Conservation (phyloP, 257 asterid species). For the Sherardia arvensis region DNA sequence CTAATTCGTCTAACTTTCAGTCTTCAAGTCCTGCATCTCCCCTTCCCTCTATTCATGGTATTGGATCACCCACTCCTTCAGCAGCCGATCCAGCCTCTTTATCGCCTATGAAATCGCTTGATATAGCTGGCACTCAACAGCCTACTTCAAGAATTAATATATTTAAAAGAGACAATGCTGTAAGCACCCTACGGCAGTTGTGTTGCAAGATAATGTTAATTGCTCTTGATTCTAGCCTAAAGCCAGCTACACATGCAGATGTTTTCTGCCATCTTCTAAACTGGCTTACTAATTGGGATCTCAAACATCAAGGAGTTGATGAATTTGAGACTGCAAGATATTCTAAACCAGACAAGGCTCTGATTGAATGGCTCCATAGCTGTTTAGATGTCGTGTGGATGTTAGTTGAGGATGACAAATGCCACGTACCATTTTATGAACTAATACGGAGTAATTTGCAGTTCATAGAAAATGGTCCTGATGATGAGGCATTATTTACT, state of each 20-base stretch:
- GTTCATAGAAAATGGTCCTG: conserved; percentile 87
- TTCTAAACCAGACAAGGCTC: conserved; percentile 73
- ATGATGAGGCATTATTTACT: conserved; percentile 94
- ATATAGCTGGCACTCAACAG: conserved; percentile 46
- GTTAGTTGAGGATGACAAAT: conserved; percentile 70
- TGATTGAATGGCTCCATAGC: conserved; percentile 88
- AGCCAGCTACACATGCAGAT: conserved; percentile 77
- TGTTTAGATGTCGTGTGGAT: conserved; percentile 93
- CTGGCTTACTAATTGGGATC: conserved; percentile 92
- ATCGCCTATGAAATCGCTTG: conserved; percentile 71
- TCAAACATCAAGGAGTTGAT: conserved; percentile 53
- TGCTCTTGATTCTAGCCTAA: conserved; percentile 63
- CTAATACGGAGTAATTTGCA: conserved; percentile 86
- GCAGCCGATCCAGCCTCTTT: conserved; percentile 65
- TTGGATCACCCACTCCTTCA: conserved; percentile 86
- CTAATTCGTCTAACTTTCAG: conserved; percentile 53
- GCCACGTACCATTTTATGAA: conserved; percentile 92
- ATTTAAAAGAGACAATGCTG: conserved; percentile 50
- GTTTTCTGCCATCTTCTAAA: conserved; percentile 69
- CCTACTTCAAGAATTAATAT: conserved; percentile 33
- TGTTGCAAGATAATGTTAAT: conserved; percentile 83
- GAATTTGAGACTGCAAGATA: conserved; percentile 58
- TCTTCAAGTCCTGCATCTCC: conserved; percentile 87
- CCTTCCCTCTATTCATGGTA: conserved; percentile 61
- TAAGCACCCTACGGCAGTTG: conserved; percentile 75